These are phyloP conservation scores for Nepenthes mirabilis DNA, from an alignment of 148 eudicot genomes.

Conservation along the genomic window DNA sequence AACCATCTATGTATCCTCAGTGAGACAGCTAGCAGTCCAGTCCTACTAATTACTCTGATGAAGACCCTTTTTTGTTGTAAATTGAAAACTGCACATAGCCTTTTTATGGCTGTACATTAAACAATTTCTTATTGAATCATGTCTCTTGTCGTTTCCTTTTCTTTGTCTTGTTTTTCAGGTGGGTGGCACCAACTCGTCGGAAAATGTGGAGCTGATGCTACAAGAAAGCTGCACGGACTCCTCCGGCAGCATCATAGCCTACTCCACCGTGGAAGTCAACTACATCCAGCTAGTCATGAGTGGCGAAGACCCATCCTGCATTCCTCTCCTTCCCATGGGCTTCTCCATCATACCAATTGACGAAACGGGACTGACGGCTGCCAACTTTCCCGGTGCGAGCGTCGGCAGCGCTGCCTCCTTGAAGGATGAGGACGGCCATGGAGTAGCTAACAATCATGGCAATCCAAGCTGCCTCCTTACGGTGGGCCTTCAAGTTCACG, in stretches of 20 bases:
- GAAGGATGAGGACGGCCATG: background rate
- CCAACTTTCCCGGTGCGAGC: conserved; percentile 6
- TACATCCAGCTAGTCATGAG: conserved; percentile 73
- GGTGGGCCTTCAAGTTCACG: conserved; percentile 68
- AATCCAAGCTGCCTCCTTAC: conserved; percentile 60
- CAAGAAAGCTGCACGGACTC: conserved; percentile 96
- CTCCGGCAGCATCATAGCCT: conserved; percentile 81
- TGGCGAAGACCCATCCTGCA: conserved; percentile 76
- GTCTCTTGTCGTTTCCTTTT: background rate
- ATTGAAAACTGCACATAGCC: too few species aligned
- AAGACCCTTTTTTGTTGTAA: too few species aligned
- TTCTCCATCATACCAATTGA: conserved; percentile 54
- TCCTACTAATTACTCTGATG: too few species aligned
- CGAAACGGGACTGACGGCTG: background rate
- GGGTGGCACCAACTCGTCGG: conserved; percentile 82
- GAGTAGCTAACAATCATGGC: too few species aligned
- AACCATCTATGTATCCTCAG: too few species aligned
- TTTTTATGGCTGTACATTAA: background rate
- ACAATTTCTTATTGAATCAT: background rate
- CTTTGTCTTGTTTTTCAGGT: conserved; percentile 29
- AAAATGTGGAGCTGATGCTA: conserved; percentile 79
- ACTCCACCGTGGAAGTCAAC: conserved; percentile 76
- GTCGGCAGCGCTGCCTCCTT: background rate
- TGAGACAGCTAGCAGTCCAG: too few species aligned
- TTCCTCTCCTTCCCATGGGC: conserved; percentile 82